phyloP scores from a whole-genome alignment of 345 rosid species.

The Draba incana region DNA sequence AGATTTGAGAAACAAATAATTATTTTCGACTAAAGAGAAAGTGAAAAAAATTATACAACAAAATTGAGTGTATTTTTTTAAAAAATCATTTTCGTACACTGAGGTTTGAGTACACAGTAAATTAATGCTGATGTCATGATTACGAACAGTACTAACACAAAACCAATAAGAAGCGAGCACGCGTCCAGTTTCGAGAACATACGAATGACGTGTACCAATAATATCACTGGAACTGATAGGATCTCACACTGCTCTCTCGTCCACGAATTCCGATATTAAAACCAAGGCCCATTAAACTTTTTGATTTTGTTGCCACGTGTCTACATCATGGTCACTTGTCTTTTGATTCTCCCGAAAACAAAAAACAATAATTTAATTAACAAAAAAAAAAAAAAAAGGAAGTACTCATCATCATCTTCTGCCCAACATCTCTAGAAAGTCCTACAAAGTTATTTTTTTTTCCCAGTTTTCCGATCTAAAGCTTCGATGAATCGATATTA shows the following conservation, averaged over 20 bases:
- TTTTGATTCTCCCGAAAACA: slow-evolving; percentile 37
- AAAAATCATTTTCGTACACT: no score
- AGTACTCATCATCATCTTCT: slow-evolving; percentile 33
- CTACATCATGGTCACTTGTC: slow-evolving; percentile 33
- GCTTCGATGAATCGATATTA: slow-evolving; percentile 9
- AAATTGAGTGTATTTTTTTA: no score
- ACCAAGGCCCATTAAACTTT: slow-evolving; percentile 35
- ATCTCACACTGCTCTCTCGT: slow-evolving; percentile 63
- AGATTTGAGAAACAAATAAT: no score
- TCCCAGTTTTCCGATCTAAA: slow-evolving; percentile 29
- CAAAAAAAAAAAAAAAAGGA: slow-evolving; percentile 19
- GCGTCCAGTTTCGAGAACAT: slow-evolving; percentile 28
- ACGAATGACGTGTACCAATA: slow-evolving; percentile 69
- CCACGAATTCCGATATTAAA: slow-evolving; percentile 81
- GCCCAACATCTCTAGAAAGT: slow-evolving; percentile 51
- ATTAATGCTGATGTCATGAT: slow-evolving; percentile 4
- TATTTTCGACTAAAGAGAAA: no score
- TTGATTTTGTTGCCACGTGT: slow-evolving; percentile 68
- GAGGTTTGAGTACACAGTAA: not conserved
- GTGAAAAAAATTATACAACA: no score
- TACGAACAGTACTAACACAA: not conserved
- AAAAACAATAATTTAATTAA: slow-evolving; percentile 28
- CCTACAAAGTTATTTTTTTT: slow-evolving; percentile 28
- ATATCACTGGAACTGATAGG: slow-evolving; percentile 67
- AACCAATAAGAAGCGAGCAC: slow-evolving; percentile 26